phyloP scores from a whole-genome alignment of 768 basidiomycete species.

The Paxillus involutus region DNA sequence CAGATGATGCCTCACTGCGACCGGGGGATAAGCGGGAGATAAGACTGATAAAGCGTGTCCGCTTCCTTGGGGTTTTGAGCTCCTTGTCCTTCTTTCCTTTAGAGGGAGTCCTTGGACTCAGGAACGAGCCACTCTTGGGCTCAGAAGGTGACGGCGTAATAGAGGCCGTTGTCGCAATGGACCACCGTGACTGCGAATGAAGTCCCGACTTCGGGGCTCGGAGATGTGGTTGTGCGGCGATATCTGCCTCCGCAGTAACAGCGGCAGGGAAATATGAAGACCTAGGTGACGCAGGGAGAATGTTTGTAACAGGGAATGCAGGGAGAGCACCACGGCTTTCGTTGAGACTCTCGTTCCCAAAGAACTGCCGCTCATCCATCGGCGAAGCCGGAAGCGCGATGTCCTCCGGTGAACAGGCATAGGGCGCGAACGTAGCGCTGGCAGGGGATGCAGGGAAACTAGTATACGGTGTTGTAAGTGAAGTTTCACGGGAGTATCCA shows the following conservation, averaged over 20 bases:
- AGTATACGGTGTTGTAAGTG: slow-evolving; percentile 20
- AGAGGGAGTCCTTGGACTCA: slow-evolving; percentile 12
- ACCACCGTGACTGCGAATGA: slow-evolving; percentile 22
- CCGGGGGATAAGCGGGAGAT: slow-evolving; percentile 31
- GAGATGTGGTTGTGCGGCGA: slow-evolving; percentile 1
- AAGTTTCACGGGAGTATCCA: slow-evolving; percentile 26
- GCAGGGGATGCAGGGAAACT: slow-evolving; percentile 24
- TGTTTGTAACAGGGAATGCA: not conserved
- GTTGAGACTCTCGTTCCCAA: not conserved
- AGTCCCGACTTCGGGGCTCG: not conserved
- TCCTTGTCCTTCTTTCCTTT: slow-evolving; percentile 22
- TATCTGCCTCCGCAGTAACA: not conserved
- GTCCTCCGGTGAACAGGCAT: slow-evolving; percentile 22
- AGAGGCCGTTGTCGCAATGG: slow-evolving; percentile 32
- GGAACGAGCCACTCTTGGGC: slow-evolving; percentile 1
- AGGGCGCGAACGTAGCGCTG: slow-evolving; percentile 14
- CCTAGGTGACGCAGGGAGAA: slow-evolving; percentile 11
- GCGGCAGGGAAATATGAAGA: not conserved
- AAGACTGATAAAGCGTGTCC: slow-evolving; percentile 32
- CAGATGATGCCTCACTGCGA: slow-evolving; percentile 20
- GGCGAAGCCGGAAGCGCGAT: slow-evolving; percentile 28
- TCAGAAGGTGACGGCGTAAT: slow-evolving; percentile 17
- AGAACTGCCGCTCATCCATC: slow-evolving; percentile 5
- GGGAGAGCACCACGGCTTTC: not conserved
- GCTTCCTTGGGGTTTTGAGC: slow-evolving; percentile 28